Base-by-base conservation (phyloP, 768 basidiomycete genomes). In the Leccinellum albellum region DNA sequence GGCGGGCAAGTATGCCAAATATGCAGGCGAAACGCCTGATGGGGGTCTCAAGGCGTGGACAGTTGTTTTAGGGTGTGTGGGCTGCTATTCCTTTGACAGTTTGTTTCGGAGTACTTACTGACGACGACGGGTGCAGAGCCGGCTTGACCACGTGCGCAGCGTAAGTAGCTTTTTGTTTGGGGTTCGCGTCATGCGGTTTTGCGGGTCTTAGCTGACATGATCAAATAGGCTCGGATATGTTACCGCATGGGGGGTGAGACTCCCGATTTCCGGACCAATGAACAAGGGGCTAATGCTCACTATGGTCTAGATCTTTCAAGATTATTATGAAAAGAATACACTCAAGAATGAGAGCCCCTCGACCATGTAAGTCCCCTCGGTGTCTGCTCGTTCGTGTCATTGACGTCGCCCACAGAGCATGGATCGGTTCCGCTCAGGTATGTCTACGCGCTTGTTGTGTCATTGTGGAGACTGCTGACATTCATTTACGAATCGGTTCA, bases 401-500 rank as follows among this genome's bases (percentile, higher is more conserved):
- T 60, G 32, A 62, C 33, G 7, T n/a, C 14, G 7, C 57, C 51
- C n/a, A 23, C 58, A 89, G 88, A 46, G 82, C 88, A 44, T 91
- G 88, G 89, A 91, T 91, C 32, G 89, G 89, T 6, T 91, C 89
- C 1, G 73, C 85, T 23, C 88, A 89, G 74, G 88, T 84, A 47
- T 3, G 63, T 57, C 21, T 57, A 29, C 13, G 7, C 31, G 12
- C 1, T 6, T 17, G 3, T 21, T 31, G 0, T 3, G 3, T 42
- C 37, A n/a, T 35, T 4, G n/a, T 42, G 20, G 24, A 54, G 7
- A 50, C 8, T 14, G 3, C 48, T 45, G 45, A 47, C 42, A 26
- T 42, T 52, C 10, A 8, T 4, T 14, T n/a, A 50, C 37, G 52
- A 31, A 50, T 29, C 44, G n/a, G 10, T 51, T 24, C 13, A 17